phyloP scores from a whole-genome alignment of 2,329 filamentous ascomycete species.

The Colletotrichum theobromicola region DNA sequence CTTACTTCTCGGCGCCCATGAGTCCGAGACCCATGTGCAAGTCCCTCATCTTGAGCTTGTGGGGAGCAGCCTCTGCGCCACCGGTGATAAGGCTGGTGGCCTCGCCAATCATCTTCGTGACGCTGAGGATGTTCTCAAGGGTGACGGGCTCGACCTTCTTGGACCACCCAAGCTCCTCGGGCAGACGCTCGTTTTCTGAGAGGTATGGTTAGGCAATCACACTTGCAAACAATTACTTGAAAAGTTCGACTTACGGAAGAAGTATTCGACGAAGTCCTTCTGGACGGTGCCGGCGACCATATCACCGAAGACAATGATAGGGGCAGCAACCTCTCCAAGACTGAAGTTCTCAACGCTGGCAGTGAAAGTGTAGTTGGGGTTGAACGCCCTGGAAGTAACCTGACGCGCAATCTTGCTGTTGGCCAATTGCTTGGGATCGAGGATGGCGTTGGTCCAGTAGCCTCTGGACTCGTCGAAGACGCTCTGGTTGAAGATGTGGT shows the following conservation, averaged over 20 bases:
- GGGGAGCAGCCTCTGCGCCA: neutral
- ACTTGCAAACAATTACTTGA: too few species aligned
- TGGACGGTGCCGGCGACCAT: constrained; percentile 41
- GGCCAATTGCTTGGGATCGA: constrained; percentile 47
- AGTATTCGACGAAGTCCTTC: constrained; percentile 45
- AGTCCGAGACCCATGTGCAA: neutral
- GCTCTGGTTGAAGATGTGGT: constrained; percentile 56
- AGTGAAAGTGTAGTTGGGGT: constrained; percentile 54
- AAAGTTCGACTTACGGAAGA: constrained; percentile 47
- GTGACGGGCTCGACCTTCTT: neutral
- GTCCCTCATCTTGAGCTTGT: neutral
- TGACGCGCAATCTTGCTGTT: constrained; percentile 51
- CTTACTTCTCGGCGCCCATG: neutral
- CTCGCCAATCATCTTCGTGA: constrained; percentile 8
- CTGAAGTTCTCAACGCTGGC: constrained; percentile 46
- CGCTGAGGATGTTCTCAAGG: neutral
- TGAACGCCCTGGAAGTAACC: constrained; percentile 46
- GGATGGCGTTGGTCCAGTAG: constrained; percentile 49
- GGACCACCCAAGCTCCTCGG: constrained; percentile 11
- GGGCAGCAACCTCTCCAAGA: constrained; percentile 54
- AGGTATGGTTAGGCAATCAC: too few species aligned
- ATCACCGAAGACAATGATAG: constrained; percentile 55
- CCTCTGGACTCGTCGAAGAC: constrained; percentile 49
- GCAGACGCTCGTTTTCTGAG: constrained; percentile 16
- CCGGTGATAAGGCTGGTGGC: neutral